phyloP scores from a whole-genome alignment of 208 protist genomes.

The Trypanosoma scelopori region DNA sequence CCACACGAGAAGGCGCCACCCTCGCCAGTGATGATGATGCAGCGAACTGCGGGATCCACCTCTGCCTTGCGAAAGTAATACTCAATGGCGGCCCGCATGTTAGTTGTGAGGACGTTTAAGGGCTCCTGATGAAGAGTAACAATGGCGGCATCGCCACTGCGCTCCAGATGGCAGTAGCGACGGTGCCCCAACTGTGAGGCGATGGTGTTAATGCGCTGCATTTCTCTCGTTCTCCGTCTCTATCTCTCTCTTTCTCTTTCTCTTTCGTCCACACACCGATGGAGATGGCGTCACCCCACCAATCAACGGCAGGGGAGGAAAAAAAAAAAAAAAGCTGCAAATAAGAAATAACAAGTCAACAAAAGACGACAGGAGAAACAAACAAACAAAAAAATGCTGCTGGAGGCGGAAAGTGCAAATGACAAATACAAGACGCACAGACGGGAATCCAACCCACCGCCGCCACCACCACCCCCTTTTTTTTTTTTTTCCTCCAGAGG shows the following conservation, averaged over 20 bases:
- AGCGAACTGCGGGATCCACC: slow-evolving; percentile 31
- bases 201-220: slow-evolving; percentile 34
- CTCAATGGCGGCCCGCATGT: slow-evolving; percentile 49
- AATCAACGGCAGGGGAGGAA: neutral
- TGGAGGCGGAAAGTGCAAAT: too few species aligned
- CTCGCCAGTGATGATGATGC: slow-evolving; percentile 43
- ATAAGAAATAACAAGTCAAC: slow-evolving; percentile 7
- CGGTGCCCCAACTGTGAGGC: slow-evolving; percentile 44
- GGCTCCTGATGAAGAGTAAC: slow-evolving; percentile 46
- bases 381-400: too few species aligned
- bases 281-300: too few species aligned
- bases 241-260: too few species aligned
- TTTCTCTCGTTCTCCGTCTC: slow-evolving; percentile 6
- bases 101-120: slow-evolving; percentile 40
- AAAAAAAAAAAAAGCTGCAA: neutral
- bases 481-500: too few species aligned
- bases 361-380: neutral
- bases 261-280: too few species aligned
- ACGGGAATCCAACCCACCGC: too few species aligned
- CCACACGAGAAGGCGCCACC: slow-evolving; percentile 69
- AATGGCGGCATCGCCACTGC: slow-evolving; percentile 35
- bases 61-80: slow-evolving; percentile 40
- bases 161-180: slow-evolving; percentile 55
- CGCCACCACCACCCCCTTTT: too few species aligned
- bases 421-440: too few species aligned